Evolutionary conservation across 768 basidiomycete genomes (phyloP), one percentile per base, ranked within the genome.

Genomic region (Podaxis mareebaensis): DNA sequence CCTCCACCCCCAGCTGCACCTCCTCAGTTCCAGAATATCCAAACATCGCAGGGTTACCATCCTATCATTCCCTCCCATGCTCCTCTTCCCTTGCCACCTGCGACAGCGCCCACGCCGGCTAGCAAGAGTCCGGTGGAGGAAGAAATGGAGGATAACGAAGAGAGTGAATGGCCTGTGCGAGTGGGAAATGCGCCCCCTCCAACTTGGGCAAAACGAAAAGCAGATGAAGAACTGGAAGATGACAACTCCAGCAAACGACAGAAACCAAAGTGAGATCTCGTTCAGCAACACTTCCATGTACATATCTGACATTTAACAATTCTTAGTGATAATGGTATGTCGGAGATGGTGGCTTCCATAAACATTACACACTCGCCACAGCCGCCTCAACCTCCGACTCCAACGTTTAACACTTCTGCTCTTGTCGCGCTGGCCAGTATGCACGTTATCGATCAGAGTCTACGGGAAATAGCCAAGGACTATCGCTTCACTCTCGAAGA

Each of bases 401-500:
- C 63, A 15, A 33, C 64, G 20, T 55, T 78, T 26, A 76, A 71
- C 15, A 65, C 74, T 20, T 73, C 77, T 17, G 73, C 76, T 4
- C 67, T 80, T 17, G 68, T 76, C 40, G 73, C 75, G 22, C 74
- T 77, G 15, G 76, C 77, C 12, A 78, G 76, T 46, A 72, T 90
- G 52, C 89, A 91, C 71, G 83, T 89, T 51, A 81, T 92, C 30
- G 89, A 92, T 66, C 84, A 85, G 68, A 81, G 77, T 11, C 81
- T 93, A 42, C 73, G 75, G 33, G 84, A 87, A 33, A 92, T 93
- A 67, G 90, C 91, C 6, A 77, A 73, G 39, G 85, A 90, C 40
- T 89, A 79, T 68, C 80, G 86, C 55, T 93, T 93, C 71, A 90
- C 90, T 0, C 71, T 85, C 0, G 87, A 88, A 65, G 92, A 93